phyloP scores from a whole-genome alignment of 192 early-diverging fungal species.

The Jimgerdemannia lactiflua region DNA sequence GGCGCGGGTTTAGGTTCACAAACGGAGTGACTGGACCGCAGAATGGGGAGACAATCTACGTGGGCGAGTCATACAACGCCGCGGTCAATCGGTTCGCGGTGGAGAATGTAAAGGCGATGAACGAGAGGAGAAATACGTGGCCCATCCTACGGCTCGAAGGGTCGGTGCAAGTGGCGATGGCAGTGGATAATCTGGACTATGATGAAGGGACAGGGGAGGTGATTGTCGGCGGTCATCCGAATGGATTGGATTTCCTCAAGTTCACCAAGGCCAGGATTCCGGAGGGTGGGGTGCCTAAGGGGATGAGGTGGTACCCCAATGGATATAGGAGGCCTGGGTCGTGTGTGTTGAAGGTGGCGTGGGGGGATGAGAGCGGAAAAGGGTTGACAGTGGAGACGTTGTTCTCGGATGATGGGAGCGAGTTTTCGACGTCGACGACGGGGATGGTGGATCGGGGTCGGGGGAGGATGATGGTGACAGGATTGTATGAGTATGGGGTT shows the following conservation, averaged over 20 bases:
- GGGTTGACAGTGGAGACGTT: constrained; percentile 15
- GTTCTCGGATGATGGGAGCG: not conserved
- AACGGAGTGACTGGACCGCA: constrained; percentile 25
- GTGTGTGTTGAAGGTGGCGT: constrained; percentile 18
- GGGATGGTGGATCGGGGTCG: not conserved
- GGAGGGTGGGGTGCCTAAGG: constrained; percentile 1
- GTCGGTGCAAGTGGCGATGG: constrained; percentile 12
- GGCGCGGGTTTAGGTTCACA: constrained; percentile 21
- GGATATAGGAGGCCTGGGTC: not conserved
- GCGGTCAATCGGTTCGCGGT: constrained; percentile 17
- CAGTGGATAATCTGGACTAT: constrained; percentile 24
- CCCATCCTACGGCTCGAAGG: constrained; percentile 4
- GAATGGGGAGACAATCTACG: constrained; percentile 11
- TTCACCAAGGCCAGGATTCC: constrained; percentile 6
- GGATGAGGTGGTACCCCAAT: constrained; percentile 13
- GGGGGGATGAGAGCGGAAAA: constrained; percentile 8
- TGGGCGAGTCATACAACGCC: constrained; percentile 17
- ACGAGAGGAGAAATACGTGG: not conserved
- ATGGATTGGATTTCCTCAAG: constrained; percentile 7
- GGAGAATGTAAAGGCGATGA: not conserved
- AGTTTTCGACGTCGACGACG: not conserved
- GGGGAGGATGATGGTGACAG: constrained; percentile 10
- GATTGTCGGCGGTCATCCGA: constrained; percentile 26
- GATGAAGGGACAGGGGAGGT: constrained; percentile 8
- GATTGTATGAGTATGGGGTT: constrained; percentile 14